Percentiles rank a stretch among this genome's conserved stretches.
Evolutionary conservation across 345 rosid species (phyloP).

Genomic region (Eucalyptus lansdowneana): DNA sequence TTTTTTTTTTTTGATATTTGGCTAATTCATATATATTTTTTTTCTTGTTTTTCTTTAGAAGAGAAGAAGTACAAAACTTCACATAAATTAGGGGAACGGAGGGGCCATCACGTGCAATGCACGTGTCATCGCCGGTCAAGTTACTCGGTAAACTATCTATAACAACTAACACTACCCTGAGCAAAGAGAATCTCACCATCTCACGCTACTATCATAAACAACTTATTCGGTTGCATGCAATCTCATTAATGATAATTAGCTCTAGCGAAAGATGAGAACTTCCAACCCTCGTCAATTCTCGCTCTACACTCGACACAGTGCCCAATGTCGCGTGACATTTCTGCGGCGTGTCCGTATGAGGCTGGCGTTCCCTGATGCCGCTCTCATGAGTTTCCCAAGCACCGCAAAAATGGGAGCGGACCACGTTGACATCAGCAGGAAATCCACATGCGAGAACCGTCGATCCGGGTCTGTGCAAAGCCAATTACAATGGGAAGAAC

Average conservation of each 20-base stretch:
- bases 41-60: too few relatives aligned
- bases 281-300: not conserved
- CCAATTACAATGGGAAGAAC: not conserved
- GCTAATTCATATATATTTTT: too few relatives aligned
- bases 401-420: constrained; percentile 3
- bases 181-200: not conserved
- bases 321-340: constrained; percentile 7
- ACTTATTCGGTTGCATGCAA: not conserved
- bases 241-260: not conserved
- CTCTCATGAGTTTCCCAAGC: constrained; percentile 20
- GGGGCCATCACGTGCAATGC: not conserved
- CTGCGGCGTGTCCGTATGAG: constrained; percentile 37
- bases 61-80: too few relatives aligned
- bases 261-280: not conserved
- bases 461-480: not conserved
- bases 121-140: not conserved
- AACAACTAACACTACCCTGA: not conserved
- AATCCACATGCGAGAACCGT: not conserved
- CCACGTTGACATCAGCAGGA: not conserved
- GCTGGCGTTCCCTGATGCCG: constrained; percentile 38
- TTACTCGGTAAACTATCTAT: not conserved
- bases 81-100: not conserved
- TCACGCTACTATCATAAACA: not conserved
- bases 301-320: not conserved
- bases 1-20: not conserved